Conservation (phyloP, 148 eudicot genomes). For the Vaccinium corymbosum region DNA sequence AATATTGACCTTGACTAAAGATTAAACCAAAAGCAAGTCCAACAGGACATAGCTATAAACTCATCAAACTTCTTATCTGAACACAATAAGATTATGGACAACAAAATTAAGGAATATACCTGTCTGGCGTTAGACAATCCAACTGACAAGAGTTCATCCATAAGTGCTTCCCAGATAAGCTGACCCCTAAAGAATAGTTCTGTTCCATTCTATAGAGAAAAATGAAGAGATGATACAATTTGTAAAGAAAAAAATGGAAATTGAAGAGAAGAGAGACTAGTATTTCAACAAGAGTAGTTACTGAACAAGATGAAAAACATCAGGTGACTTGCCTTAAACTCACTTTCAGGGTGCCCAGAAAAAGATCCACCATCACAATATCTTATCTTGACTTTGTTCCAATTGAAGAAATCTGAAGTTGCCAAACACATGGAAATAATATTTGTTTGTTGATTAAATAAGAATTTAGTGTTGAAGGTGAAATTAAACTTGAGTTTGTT, state of each 20-base stretch:
- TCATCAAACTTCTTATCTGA: background rate
- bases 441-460: background rate
- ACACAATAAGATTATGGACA: background rate
- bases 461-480: background rate
- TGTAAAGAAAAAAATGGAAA: background rate
- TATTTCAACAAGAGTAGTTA: background rate
- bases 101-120: slow-evolving; percentile 22
- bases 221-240: slow-evolving; percentile 15
- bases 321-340: slow-evolving; percentile 47
- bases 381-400: slow-evolving; percentile 89
- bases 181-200: slow-evolving; percentile 86
- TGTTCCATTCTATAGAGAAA: slow-evolving; percentile 59
- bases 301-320: slow-evolving; percentile 8
- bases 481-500: background rate
- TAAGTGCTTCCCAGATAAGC: slow-evolving; percentile 79
- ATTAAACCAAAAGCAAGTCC: background rate
- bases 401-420: slow-evolving; percentile 79
- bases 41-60: background rate
- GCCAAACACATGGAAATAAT: slow-evolving; percentile 5
- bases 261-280: slow-evolving; percentile 4
- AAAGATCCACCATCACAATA: slow-evolving; percentile 97
- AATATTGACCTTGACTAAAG: background rate
- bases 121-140: slow-evolving; percentile 70
- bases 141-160: slow-evolving; percentile 64
- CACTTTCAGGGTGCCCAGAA: slow-evolving; percentile 67